phyloP scores from a whole-genome alignment of 106 monocot species.

The Platanthera zijinensis region DNA sequence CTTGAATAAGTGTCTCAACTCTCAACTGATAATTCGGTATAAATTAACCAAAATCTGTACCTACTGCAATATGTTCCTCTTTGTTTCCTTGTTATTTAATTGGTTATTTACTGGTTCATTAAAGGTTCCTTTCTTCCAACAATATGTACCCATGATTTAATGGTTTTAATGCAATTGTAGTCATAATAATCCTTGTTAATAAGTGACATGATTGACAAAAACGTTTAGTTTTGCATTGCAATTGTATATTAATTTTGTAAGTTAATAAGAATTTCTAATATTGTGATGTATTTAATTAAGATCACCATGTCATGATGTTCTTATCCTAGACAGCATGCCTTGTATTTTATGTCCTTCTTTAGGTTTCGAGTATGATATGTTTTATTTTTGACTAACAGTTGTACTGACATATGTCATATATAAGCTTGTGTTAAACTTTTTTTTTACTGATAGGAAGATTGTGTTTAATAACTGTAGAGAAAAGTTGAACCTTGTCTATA shows the following conservation, averaged over 20 bases:
- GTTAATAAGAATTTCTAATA: background rate
- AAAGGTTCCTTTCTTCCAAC: background rate
- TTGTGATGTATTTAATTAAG: background rate
- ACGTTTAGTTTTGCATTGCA: background rate
- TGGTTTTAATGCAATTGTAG: background rate
- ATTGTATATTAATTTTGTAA: background rate
- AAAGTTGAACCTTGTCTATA: no score
- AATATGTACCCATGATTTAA: background rate
- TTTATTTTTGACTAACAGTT: background rate
- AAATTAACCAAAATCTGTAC: background rate
- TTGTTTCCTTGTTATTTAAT: background rate
- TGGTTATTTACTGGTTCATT: background rate
- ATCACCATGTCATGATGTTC: background rate
- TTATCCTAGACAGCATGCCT: background rate
- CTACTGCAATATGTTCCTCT: background rate
- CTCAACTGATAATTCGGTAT: background rate
- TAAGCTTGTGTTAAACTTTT: background rate
- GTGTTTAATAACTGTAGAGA: no score
- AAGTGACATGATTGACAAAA: background rate
- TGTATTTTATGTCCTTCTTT: background rate
- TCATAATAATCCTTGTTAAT: background rate
- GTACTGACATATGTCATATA: background rate
- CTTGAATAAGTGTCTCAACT: background rate
- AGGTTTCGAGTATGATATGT: background rate
- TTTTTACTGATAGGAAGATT: background rate